Conservation (phyloP, 768 basidiomycete species). For the Suillus fuscotomentosus region DNA sequence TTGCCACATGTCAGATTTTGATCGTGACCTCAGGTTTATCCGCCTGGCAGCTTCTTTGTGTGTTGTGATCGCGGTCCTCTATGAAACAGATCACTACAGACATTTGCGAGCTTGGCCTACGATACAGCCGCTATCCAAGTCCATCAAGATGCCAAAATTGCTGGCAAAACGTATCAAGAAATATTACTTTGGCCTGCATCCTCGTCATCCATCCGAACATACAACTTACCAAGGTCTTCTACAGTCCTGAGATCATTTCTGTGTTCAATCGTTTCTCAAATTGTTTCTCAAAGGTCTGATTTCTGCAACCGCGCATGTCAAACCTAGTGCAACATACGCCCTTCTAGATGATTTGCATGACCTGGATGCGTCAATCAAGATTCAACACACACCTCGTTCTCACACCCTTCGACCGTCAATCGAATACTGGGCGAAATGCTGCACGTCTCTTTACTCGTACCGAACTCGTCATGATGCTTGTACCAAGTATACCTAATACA, state of each 20-base stretch:
- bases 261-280: not conserved
- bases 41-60: slow-evolving; percentile 19
- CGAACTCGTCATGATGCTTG: slow-evolving; percentile 86
- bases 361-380: slow-evolving; percentile 63
- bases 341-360: slow-evolving; percentile 63
- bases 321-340: slow-evolving; percentile 40
- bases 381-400: slow-evolving; percentile 76
- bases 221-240: slow-evolving; percentile 58
- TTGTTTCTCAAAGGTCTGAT: slow-evolving; percentile 61
- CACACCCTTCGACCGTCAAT: slow-evolving; percentile 77
- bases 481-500: too few species aligned
- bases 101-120: not conserved
- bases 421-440: slow-evolving; percentile 89
- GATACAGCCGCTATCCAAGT: not conserved
- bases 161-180: slow-evolving; percentile 13
- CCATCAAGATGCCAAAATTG: slow-evolving; percentile 2
- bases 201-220: not conserved
- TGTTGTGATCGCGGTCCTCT: slow-evolving; percentile 26
- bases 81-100: slow-evolving; percentile 24
- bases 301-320: slow-evolving; percentile 79
- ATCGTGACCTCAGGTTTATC: not conserved
- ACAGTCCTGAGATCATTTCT: not conserved
- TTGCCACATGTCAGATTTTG: not conserved
- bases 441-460: slow-evolving; percentile 84
- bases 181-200: slow-evolving; percentile 21